phyloP scores from a whole-genome alignment of 2,329 filamentous ascomycete genomes.

The Cordyceps farinosa region DNA sequence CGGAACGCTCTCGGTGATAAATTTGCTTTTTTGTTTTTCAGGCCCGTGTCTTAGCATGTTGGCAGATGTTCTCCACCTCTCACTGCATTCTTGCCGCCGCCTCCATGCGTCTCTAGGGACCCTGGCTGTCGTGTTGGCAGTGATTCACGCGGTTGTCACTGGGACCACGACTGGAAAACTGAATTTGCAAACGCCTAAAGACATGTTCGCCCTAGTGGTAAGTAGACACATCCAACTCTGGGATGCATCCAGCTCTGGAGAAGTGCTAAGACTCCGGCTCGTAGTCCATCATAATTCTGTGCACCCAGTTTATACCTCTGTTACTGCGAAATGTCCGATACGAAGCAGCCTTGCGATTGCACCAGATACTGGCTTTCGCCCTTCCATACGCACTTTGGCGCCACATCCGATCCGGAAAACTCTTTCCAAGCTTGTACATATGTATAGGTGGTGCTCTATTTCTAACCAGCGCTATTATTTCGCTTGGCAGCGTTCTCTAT shows the following conservation, averaged over 20 bases:
- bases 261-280: not conserved
- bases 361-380: slow-evolving; percentile 2
- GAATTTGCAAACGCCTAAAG: not conserved
- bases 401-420: not conserved
- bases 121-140: not conserved
- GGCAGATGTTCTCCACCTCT: not conserved
- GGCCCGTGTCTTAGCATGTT: not conserved
- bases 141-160: not conserved
- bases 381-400: not conserved
- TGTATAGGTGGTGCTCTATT: not conserved
- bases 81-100: not conserved
- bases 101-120: not conserved
- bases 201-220: not conserved
- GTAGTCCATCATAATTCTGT: not conserved
- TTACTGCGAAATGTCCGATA: not conserved
- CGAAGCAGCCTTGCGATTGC: not conserved
- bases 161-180: not conserved
- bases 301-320: not conserved
- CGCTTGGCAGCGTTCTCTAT: not conserved
- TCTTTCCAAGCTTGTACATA: not conserved
- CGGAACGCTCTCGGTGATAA: not conserved
- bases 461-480: not conserved
- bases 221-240: too few relatives aligned
- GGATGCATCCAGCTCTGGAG: not conserved
- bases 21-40: not conserved